Percentiles rank a stretch among this genome's conserved stretches.
These are phyloP conservation scores for Talaromyces liani DNA, from an alignment of 495 filamentous ascomycete species.

Conservation along the genomic window DNA sequence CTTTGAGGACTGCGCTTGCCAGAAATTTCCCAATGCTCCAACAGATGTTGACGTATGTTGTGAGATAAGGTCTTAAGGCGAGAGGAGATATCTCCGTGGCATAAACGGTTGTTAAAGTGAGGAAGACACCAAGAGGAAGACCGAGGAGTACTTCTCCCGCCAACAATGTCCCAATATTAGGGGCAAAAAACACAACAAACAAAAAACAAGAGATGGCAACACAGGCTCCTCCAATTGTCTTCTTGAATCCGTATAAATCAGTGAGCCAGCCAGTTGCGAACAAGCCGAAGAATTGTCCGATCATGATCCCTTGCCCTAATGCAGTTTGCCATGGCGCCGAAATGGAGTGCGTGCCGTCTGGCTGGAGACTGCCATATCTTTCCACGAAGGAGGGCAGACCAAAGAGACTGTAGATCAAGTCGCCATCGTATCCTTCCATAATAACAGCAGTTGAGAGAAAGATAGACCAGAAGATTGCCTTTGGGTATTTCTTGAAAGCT, in stretches of 20 bases:
- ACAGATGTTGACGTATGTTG: conserved; percentile 40
- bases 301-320: conserved; percentile 46
- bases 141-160: conserved; percentile 10
- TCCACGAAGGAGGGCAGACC: conserved; percentile 40
- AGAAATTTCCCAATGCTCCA: conserved; percentile 47
- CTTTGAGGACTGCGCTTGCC: conserved; percentile 37
- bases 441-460: conserved; percentile 34
- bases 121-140: conserved; percentile 36
- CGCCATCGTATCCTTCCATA: conserved; percentile 45
- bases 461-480: conserved; percentile 39
- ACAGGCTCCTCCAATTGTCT: conserved; percentile 52
- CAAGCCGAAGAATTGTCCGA: conserved; percentile 18
- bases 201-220: conserved; percentile 25
- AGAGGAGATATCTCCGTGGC: conserved; percentile 43
- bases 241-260: conserved; percentile 36
- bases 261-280: conserved; percentile 38
- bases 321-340: conserved; percentile 60
- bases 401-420: conserved; percentile 28
- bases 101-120: conserved; percentile 44
- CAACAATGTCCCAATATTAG: conserved; percentile 4
- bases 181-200: conserved; percentile 20
- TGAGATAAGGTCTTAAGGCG: conserved; percentile 34
- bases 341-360: conserved; percentile 44
- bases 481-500: conserved; percentile 26
- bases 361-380: conserved; percentile 49